A percentile compares a stretch with the other conserved stretches of the same genome.
Evolutionary conservation across 192 early-diverging fungal species (phyloP).

Genomic region (Rhizophagus prolifer): DNA sequence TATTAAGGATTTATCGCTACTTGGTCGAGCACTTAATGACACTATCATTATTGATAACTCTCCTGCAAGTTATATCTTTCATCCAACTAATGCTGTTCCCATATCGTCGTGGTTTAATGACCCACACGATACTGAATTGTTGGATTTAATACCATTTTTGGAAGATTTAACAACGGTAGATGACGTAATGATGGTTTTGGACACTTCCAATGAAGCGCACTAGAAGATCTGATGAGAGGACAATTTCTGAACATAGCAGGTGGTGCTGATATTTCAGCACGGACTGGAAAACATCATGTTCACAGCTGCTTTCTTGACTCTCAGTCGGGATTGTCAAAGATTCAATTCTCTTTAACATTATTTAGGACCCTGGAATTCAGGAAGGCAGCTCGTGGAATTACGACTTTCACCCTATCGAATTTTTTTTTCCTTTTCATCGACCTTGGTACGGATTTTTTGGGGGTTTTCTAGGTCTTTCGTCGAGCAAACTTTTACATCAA

Average conservation of each 20-base stretch:
- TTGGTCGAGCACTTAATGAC: constrained; percentile 81
- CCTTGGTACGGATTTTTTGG: not conserved
- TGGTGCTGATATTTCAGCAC: not conserved
- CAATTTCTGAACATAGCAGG: constrained; percentile 24
- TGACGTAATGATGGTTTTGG: constrained; percentile 82
- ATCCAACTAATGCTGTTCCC: constrained; percentile 93
- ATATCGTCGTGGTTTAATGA: constrained; percentile 98
- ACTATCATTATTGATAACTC: constrained; percentile 96
- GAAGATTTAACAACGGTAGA: constrained; percentile 87
- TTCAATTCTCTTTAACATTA: constrained; percentile 11
- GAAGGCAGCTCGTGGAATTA: constrained; percentile 14
- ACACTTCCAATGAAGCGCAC: constrained; percentile 48
- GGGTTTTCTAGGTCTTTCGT: not conserved
- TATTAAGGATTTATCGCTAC: constrained; percentile 76
- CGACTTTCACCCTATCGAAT: not conserved
- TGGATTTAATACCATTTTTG: constrained; percentile 93
- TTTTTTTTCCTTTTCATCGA: constrained; percentile 13
- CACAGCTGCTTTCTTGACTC: constrained; percentile 14
- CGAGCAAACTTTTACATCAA: not conserved
- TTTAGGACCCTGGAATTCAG: constrained; percentile 16
- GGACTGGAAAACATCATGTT: constrained; percentile 22
- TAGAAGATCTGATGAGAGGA: constrained; percentile 15
- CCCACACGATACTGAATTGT: constrained; percentile 90
- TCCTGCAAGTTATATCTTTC: constrained; percentile 94
- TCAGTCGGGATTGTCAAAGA: constrained; percentile 23